phyloP scores from a whole-genome alignment of 192 early-diverging fungal species.

The Lunasporangiospora selenospora region DNA sequence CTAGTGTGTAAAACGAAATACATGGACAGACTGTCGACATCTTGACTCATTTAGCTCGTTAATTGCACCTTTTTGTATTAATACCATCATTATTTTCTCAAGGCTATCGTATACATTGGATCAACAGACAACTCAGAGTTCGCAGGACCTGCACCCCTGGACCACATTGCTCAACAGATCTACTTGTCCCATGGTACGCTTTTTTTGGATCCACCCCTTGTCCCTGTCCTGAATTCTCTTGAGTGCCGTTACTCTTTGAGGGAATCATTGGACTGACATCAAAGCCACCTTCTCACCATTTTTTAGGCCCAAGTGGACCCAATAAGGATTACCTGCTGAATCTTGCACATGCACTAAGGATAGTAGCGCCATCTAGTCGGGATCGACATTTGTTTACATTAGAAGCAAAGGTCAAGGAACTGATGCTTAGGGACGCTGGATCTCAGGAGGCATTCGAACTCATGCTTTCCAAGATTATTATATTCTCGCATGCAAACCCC shows the following conservation, averaged over 20 bases:
- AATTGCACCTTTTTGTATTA: neutral
- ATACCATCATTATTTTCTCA: neutral
- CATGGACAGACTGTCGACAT: no score
- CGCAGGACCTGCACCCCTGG: constrained; percentile 68
- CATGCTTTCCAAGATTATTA: constrained; percentile 31
- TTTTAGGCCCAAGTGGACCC: constrained; percentile 69
- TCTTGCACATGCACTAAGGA: constrained; percentile 65
- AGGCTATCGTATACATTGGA: constrained; percentile 85
- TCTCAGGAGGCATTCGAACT: constrained; percentile 36
- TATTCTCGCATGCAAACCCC: no score
- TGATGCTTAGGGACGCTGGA: constrained; percentile 37
- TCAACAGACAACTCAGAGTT: constrained; percentile 80
- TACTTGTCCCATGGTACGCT: constrained; percentile 58
- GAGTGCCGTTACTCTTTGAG: neutral
- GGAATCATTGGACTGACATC: neutral
- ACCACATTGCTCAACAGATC: constrained; percentile 72
- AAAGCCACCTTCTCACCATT: neutral
- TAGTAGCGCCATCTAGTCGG: constrained; percentile 51
- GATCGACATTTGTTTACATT: constrained; percentile 69
- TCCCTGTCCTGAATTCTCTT: no score
- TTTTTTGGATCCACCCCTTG: neutral
- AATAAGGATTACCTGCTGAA: constrained; percentile 77
- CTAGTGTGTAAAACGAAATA: no score
- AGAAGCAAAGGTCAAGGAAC: constrained; percentile 55
- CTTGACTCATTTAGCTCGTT: no score